Percentiles rank a stretch among this genome's conserved stretches.
phyloP scores from a whole-genome alignment of 768 basidiomycete genomes.

The Leccinum fibrillosum region DNA sequence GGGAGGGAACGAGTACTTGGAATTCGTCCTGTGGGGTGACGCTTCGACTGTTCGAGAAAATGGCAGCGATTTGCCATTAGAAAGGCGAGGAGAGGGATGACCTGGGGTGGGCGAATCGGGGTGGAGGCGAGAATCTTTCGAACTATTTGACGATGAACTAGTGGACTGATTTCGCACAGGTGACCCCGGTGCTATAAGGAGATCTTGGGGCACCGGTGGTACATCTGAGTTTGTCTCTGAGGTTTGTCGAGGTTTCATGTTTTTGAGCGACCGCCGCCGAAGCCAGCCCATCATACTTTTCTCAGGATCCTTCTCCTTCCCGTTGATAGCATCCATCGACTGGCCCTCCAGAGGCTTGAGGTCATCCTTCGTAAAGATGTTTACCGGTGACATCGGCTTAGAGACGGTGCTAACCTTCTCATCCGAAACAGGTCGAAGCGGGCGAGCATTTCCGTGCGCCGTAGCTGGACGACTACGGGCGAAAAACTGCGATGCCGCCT shows the following conservation, averaged over 20 bases:
- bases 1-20: constrained; percentile 26
- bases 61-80: constrained; percentile 10
- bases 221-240: constrained; percentile 18
- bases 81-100: constrained; percentile 10
- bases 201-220: constrained; percentile 13
- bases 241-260: constrained; percentile 19
- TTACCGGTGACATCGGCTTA: constrained; percentile 15
- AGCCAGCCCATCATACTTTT: constrained; percentile 36
- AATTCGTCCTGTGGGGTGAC: constrained; percentile 11
- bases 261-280: constrained; percentile 26
- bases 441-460: constrained; percentile 15
- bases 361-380: constrained; percentile 20
- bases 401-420: constrained; percentile 19
- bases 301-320: constrained; percentile 38
- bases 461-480: constrained; percentile 14
- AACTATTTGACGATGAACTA: constrained; percentile 21
- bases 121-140: constrained; percentile 22
- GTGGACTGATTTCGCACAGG: constrained; percentile 23
- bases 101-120: constrained; percentile 17
- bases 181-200: constrained; percentile 10
- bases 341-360: constrained; percentile 26
- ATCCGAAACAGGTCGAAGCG: constrained; percentile 20
- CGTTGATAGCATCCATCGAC: constrained; percentile 28
- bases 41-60: not conserved
- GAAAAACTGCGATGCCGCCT: constrained; percentile 11